Conservation (phyloP, 345 rosid species). For the Arabis hirsuta region DNA sequence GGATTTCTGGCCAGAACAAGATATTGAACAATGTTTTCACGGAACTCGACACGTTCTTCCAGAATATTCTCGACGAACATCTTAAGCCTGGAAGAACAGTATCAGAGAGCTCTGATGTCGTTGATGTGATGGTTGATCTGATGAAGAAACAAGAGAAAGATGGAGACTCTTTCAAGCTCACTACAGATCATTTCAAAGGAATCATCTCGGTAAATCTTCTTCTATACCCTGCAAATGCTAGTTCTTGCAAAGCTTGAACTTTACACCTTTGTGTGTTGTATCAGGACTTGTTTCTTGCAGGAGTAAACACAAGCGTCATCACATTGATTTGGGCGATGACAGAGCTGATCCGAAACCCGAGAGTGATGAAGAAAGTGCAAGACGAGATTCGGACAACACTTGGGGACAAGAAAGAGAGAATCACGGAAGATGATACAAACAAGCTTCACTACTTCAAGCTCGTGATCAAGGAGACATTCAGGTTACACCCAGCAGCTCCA, state of each 20-base stretch:
- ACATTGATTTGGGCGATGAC: slow-evolving; percentile 67
- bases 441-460: slow-evolving; percentile 68
- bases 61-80: slow-evolving; percentile 52
- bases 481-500: slow-evolving; percentile 75
- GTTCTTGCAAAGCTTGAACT: not conserved
- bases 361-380: slow-evolving; percentile 59
- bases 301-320: slow-evolving; percentile 62
- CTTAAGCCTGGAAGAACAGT: slow-evolving; percentile 41
- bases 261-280: not conserved
- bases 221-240: not conserved
- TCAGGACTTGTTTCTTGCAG: slow-evolving; percentile 66
- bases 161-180: slow-evolving; percentile 31
- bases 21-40: slow-evolving; percentile 43
- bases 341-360: slow-evolving; percentile 67
- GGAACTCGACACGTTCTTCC: slow-evolving; percentile 50
- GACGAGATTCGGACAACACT: slow-evolving; percentile 57
- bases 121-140: slow-evolving; percentile 38
- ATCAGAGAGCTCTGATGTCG: slow-evolving; percentile 43
- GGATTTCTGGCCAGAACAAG: slow-evolving; percentile 38
- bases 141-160: slow-evolving; percentile 36
- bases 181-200: slow-evolving; percentile 40
- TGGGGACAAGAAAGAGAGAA: slow-evolving; percentile 47
- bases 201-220: slow-evolving; percentile 37
- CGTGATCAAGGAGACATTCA: slow-evolving; percentile 57
- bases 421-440: slow-evolving; percentile 56